Conservation (phyloP, 2,329 filamentous ascomycete genomes). For the Leptographium galeiforme region DNA sequence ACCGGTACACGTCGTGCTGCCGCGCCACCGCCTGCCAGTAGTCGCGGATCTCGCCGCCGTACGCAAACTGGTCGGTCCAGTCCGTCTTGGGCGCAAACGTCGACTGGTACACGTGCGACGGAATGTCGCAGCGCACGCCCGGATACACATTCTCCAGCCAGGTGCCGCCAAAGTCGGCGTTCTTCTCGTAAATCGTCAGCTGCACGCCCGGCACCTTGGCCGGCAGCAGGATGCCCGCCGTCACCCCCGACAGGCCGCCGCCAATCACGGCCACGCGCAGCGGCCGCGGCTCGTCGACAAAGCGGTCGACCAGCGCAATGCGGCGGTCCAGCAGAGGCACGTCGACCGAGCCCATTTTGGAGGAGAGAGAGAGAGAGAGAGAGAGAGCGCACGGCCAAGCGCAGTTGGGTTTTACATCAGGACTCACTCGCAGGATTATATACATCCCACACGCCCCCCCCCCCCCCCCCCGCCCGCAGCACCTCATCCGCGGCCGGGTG, state of each 20-base stretch:
- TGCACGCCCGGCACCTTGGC: slow-evolving; percentile 55
- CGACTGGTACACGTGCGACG: slow-evolving; percentile 56
- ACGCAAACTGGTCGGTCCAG: slow-evolving; percentile 56
- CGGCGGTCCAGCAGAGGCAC: background rate
- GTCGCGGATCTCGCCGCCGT: slow-evolving; percentile 50
- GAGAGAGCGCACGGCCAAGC: too few species aligned
- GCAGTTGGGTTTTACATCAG: too few species aligned
- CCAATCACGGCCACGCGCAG: slow-evolving; percentile 48
- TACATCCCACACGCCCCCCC: too few species aligned
- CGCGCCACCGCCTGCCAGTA: slow-evolving; percentile 52
- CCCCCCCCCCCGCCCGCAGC: too few species aligned
- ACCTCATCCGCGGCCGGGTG: too few species aligned
- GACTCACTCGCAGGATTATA: too few species aligned
- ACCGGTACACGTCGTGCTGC: slow-evolving; percentile 51
- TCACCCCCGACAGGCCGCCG: slow-evolving; percentile 49
- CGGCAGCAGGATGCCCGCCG: slow-evolving; percentile 52
- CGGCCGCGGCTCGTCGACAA: slow-evolving; percentile 32
- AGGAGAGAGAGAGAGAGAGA: too few species aligned
- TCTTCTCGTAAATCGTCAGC: slow-evolving; percentile 56
- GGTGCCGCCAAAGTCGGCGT: slow-evolving; percentile 40
- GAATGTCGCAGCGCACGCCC: slow-evolving; percentile 45
- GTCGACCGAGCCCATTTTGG: background rate
- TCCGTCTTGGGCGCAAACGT: slow-evolving; percentile 54
- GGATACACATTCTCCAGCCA: slow-evolving; percentile 21
- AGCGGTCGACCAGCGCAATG: slow-evolving; percentile 19